Evolutionary conservation across 73 alveolate species (phyloP).

Genomic region (Tetrahymena borealis): DNA sequence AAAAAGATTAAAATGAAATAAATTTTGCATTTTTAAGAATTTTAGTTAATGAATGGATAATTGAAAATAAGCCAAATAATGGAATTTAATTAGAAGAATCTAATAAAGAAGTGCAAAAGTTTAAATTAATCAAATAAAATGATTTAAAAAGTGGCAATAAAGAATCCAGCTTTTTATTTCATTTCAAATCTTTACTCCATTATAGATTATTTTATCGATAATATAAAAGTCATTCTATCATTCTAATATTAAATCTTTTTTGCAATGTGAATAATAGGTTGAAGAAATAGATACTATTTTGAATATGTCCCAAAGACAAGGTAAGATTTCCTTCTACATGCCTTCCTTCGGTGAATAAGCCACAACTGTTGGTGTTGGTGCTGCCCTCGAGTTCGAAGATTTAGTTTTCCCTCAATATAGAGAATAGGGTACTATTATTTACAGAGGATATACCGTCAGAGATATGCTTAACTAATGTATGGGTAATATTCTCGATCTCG

Average conservation of each 20-base stretch:
- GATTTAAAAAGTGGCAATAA: no score
- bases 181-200: no score
- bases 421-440: conserved; percentile 82
- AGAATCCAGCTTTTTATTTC: no score
- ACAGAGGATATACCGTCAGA: conserved; percentile 88
- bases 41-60: no score
- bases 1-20: background rate
- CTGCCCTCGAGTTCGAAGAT: conserved; percentile 76
- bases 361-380: conserved; percentile 80
- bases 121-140: no score
- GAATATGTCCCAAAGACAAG: conserved; percentile 62
- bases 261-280: background rate
- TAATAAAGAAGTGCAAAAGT: no score
- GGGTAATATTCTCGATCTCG: conserved; percentile 75
- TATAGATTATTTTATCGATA: no score
- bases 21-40: no score
- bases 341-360: conserved; percentile 74
- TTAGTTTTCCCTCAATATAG: conserved; percentile 89
- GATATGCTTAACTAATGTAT: conserved; percentile 82
- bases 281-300: conserved; percentile 41
- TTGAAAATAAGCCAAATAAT: no score
- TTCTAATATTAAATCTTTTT: no score
- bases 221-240: no score
- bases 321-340: conserved; percentile 65
- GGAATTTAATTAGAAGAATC: no score